Evolutionary conservation across 208 protist species (phyloP), one percentile per base, ranked within the genome.

Genomic region (Acanthamoeba triangularis): DNA sequence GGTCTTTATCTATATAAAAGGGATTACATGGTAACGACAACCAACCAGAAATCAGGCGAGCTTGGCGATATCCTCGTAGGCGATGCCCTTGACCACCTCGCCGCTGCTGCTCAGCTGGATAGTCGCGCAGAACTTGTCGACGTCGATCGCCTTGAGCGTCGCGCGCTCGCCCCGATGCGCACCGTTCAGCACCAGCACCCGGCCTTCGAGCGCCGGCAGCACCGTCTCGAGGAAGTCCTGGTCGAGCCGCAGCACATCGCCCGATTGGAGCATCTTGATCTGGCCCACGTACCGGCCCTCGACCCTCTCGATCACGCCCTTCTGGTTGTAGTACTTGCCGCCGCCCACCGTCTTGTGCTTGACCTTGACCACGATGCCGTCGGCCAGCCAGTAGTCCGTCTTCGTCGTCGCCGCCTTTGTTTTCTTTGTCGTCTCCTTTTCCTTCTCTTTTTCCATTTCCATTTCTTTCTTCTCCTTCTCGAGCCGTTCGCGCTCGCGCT

Each of bases 251-350:
- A 98, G 44, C 20, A 97, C 80, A 49, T 96, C 94, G 28, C 90
- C 93, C 6, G n/a, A 56, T 20, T 98, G 67, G 18, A 97, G 47
- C 72, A 97, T 90, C 54, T 93, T 18, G 28, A 98, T 80, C 28
- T 96, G 52, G 23, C 97, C 97, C 28, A 96, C 74, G 52, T 96
- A 97, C 23, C 80, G 37, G 80, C 96, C 93, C 25, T 82, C 61
- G 16, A 97, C 95, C 10, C 28, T 33, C 59, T 92, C 49, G 23
- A 97, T 91, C 35, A 93, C 93, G 41, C 96, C 97, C 88, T 98
- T 98, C 63, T 93, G 47, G 67, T 97, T 97, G 96, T 97, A 97
- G 94, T 97, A 98, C 30, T 76, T 41, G 7, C 97, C 97, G n/a
- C 93, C 96, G n/a, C 28, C 84, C 11, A 98, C 74, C 63, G 20